Evolutionary conservation across 2,329 filamentous ascomycete species (phyloP), one percentile per base, ranked within the genome.

Genomic region (Microsporum ferrugineum): DNA sequence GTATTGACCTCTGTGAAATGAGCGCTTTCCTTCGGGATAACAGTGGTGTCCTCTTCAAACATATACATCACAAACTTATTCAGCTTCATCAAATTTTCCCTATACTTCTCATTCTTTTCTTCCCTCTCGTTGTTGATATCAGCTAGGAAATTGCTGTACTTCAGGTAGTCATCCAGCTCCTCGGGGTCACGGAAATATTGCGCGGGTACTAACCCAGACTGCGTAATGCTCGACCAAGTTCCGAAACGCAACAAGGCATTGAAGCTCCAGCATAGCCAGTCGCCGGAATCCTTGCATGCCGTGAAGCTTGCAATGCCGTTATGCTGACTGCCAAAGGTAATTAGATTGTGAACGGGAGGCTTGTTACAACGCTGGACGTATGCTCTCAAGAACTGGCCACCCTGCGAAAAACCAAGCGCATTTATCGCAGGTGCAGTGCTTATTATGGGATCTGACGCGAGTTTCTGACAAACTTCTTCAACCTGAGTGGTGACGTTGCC

Each of bases 91-190:
- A 99, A 66, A 70, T 92, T 88, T 67, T 81, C 74, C 71, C 82
- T 85, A 73, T 97, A 99, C 10, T 76, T 80, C 39, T 75, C 69
- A 69, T 91, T 96, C 82, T 95, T 95, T 60, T 77, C 63, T 23
- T 60, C 69, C 8, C 91, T 82, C 81, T 99, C 94, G 73, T 97
- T 97, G 76, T 99, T 99, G 76, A 97, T 87, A 71, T 97, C 92
- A 7, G 92, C 94, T 6, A 99, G 79, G 74, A 95, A 96, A 72
- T 91, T 92, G 68, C 88, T 94, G 71, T 84, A 73, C 66, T 86
- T 83, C 23, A 97, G 82, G 71, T 97, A 99, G 34, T 79, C 75
- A 0, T 85, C 82, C 72, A 90, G 75, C 71, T 91, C 77, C 61
- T 78, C 72, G 61, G 83, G 82, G 65, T 91, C 84, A 59, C 92